These are phyloP conservation scores for Candida morakotiae DNA, from an alignment of 805 yeast species.

Conservation along the genomic window DNA sequence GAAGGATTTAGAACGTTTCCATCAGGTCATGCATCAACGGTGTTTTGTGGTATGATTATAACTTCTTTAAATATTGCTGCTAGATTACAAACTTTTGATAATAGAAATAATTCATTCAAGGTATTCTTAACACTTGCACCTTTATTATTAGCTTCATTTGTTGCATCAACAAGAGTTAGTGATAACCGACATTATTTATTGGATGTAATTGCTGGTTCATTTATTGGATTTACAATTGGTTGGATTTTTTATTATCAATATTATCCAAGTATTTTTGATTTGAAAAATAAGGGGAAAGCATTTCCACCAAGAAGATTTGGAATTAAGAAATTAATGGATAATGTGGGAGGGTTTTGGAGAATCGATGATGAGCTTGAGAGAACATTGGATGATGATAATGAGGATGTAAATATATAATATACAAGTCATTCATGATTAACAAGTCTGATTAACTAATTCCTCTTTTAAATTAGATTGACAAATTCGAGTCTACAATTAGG, in stretches of 20 bases:
- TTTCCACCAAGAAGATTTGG: conserved; percentile 41
- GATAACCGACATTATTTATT: conserved; percentile 42
- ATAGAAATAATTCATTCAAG: conserved; percentile 30
- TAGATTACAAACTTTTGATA: conserved; percentile 30
- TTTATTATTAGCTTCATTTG: conserved; percentile 25
- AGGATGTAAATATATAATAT: too few relatives aligned
- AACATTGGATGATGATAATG: conserved; percentile 9
- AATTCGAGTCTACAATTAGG: too few relatives aligned
- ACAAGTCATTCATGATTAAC: too few relatives aligned
- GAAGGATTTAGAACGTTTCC: conserved; percentile 28
- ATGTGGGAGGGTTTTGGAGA: conserved; percentile 36
- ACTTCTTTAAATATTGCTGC: conserved; percentile 31
- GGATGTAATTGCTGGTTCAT: conserved; percentile 38
- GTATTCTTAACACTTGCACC: conserved; percentile 31
- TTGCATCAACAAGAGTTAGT: conserved; percentile 42
- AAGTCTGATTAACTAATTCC: too few relatives aligned
- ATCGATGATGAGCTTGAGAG: conserved; percentile 25
- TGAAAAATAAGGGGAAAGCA: conserved; percentile 34
- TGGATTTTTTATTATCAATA: conserved; percentile 36
- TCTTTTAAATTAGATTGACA: too few relatives aligned
- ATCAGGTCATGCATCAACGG: conserved; percentile 26
- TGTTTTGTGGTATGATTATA: conserved; percentile 30
- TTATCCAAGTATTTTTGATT: conserved; percentile 31
- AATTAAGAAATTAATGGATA: conserved; percentile 16
- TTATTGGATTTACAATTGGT: conserved; percentile 32